These are phyloP conservation scores for Puccinia novopanici DNA, from an alignment of 1,284 basidiomycete species.

Conservation along the genomic window DNA sequence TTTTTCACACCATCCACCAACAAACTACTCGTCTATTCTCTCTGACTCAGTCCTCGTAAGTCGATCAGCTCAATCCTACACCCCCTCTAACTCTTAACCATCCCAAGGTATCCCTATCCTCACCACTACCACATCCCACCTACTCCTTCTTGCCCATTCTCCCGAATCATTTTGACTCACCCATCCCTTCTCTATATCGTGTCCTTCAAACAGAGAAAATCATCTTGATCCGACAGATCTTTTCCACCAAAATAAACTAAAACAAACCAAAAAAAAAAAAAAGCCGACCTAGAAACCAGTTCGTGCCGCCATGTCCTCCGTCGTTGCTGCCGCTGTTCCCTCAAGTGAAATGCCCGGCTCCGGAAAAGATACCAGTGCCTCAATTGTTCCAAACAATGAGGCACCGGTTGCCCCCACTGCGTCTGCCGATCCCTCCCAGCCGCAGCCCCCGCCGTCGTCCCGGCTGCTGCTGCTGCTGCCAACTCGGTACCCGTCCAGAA, in stretches of 20 bases:
- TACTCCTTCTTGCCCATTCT: not conserved
- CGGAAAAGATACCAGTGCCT: conserved; percentile 51
- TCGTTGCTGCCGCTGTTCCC: conserved; percentile 54
- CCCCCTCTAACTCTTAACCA: not conserved
- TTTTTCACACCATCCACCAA: not conserved
- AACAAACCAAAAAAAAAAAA: conserved; percentile 4
- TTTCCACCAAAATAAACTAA: no score
- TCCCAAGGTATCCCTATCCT: not conserved
- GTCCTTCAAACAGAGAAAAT: not conserved
- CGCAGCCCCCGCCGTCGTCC: conserved; percentile 39
- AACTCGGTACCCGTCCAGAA: conserved; percentile 51
- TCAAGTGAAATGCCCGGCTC: conserved; percentile 52
- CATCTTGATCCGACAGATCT: conserved; percentile 4
- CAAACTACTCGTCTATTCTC: not conserved
- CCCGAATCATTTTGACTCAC: not conserved
- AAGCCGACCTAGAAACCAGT: not conserved
- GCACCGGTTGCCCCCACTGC: conserved; percentile 26
- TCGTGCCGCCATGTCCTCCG: conserved; percentile 51
- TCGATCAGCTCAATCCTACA: not conserved
- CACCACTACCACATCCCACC: not conserved
- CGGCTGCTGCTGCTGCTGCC: conserved; percentile 51
- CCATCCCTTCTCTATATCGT: not conserved
- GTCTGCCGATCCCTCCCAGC: conserved; percentile 46
- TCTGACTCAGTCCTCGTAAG: conserved; percentile 3
- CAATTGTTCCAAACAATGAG: conserved; percentile 33